Evolutionary conservation across 2,329 filamentous ascomycete genomes (phyloP).

Genomic region (Ustilaginoidea virens): DNA sequence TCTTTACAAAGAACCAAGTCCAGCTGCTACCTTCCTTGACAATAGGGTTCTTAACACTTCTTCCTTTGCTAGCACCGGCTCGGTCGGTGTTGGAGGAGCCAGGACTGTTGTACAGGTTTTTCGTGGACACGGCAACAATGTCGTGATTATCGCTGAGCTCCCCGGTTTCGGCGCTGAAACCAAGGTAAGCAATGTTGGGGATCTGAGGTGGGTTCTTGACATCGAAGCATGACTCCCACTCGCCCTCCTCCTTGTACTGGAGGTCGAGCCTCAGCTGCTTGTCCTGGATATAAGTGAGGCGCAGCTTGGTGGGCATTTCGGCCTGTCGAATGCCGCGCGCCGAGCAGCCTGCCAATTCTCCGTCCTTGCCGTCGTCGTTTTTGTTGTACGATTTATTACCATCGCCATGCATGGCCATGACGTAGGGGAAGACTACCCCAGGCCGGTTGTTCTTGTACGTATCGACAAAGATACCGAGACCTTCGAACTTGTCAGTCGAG

Average conservation of each 20-base stretch:
- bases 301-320: slow-evolving; percentile 66
- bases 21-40: slow-evolving; percentile 35
- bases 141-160: slow-evolving; percentile 97
- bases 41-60: slow-evolving; percentile 16
- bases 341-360: slow-evolving; percentile 89
- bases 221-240: slow-evolving; percentile 86
- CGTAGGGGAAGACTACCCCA: slow-evolving; percentile 87
- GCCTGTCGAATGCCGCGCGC: slow-evolving; percentile 78
- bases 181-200: slow-evolving; percentile 60
- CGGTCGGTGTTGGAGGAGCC: slow-evolving; percentile 19
- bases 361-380: slow-evolving; percentile 82
- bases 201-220: slow-evolving; percentile 56
- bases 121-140: slow-evolving; percentile 72
- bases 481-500: slow-evolving; percentile 76
- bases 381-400: slow-evolving; percentile 83
- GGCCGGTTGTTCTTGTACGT: slow-evolving; percentile 99
- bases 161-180: slow-evolving; percentile 79
- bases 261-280: slow-evolving; percentile 80
- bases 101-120: slow-evolving; percentile 66
- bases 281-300: slow-evolving; percentile 92
- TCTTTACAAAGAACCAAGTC: slow-evolving; percentile 61
- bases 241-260: slow-evolving; percentile 80
- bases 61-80: slow-evolving; percentile 20
- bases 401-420: slow-evolving; percentile 97
- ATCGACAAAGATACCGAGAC: slow-evolving; percentile 88